phyloP scores from a whole-genome alignment of 495 filamentous ascomycete species.

The Trichoderma reesei region DNA sequence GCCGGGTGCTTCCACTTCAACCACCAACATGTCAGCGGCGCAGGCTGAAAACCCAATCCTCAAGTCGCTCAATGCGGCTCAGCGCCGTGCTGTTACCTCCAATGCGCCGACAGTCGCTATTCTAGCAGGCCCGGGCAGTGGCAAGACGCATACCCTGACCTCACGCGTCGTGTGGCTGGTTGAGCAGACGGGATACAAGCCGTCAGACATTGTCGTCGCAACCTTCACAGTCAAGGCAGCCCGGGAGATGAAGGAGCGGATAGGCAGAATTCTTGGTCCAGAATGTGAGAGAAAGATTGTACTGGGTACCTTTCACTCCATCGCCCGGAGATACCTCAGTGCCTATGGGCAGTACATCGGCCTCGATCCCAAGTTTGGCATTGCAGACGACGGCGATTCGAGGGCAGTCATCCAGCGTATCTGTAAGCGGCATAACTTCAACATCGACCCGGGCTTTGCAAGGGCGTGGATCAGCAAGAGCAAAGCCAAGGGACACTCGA shows the following conservation, averaged over 20 bases:
- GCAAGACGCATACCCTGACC: slow-evolving; percentile 95
- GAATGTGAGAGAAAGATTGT: slow-evolving; percentile 68
- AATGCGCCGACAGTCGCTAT: slow-evolving; percentile 74
- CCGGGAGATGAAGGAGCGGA: slow-evolving; percentile 86
- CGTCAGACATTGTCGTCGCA: slow-evolving; percentile 90
- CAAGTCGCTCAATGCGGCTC: slow-evolving; percentile 70
- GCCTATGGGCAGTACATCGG: slow-evolving; percentile 82
- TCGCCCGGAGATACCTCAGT: slow-evolving; percentile 76
- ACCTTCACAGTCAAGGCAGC: slow-evolving; percentile 98
- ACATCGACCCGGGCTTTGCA: slow-evolving; percentile 59
- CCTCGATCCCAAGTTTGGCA: slow-evolving; percentile 74
- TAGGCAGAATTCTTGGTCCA: slow-evolving; percentile 68
- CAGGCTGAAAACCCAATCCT: slow-evolving; percentile 27
- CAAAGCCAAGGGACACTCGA: slow-evolving; percentile 63
- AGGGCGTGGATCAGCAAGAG: slow-evolving; percentile 72
- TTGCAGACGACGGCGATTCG: slow-evolving; percentile 81
- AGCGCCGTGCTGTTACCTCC: slow-evolving; percentile 76
- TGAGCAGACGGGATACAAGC: slow-evolving; percentile 61
- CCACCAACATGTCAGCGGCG: slow-evolving; percentile 11
- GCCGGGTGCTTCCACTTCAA: not conserved
- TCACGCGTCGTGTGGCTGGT: slow-evolving; percentile 93
- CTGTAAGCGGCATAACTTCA: slow-evolving; percentile 58
- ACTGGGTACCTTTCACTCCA: slow-evolving; percentile 93
- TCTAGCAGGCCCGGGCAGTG: slow-evolving; percentile 71
- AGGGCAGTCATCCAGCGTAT: slow-evolving; percentile 70